Conservation (phyloP, 805 yeast genomes). For the Schizosaccharomyces japonicus region DNA sequence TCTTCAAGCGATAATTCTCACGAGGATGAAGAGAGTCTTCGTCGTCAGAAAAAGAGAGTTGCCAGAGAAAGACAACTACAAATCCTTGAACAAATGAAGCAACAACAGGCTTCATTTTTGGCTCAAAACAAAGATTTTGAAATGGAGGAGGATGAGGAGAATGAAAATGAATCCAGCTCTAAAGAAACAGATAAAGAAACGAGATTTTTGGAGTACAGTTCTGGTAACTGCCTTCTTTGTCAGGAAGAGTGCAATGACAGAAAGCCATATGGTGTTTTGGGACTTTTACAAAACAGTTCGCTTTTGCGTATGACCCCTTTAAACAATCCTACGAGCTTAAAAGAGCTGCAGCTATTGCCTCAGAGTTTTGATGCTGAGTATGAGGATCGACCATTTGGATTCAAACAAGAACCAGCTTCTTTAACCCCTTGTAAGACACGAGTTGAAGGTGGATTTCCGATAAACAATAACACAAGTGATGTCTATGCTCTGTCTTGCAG, state of each 20-base stretch:
- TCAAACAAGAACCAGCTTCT: background rate
- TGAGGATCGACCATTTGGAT: background rate
- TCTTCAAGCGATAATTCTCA: background rate
- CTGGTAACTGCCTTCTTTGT: conserved; percentile 59
- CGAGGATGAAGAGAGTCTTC: conserved; percentile 18
- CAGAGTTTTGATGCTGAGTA: background rate
- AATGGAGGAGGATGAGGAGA: conserved; percentile 10
- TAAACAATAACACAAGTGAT: background rate
- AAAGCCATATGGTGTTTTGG: conserved; percentile 51
- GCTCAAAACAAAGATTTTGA: conserved; percentile 20
- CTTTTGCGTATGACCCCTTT: background rate
- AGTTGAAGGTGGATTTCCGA: background rate
- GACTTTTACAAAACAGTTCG: conserved; percentile 24
- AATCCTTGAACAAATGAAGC: conserved; percentile 53
- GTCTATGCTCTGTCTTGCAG: conserved; percentile 34
- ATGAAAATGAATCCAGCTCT: background rate
- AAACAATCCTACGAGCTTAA: background rate
- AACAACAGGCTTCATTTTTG: conserved; percentile 56
- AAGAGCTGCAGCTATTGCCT: background rate
- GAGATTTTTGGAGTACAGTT: conserved; percentile 31
- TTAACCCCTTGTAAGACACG: background rate
- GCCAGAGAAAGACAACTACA: conserved; percentile 50
- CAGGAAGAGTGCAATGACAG: conserved; percentile 46
- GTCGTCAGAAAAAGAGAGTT: conserved; percentile 10
- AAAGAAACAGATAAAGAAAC: background rate